A percentile compares a stretch with the other conserved stretches of the same genome.
phyloP scores from a whole-genome alignment of 495 filamentous ascomycete species.

The Xylona heveae region DNA sequence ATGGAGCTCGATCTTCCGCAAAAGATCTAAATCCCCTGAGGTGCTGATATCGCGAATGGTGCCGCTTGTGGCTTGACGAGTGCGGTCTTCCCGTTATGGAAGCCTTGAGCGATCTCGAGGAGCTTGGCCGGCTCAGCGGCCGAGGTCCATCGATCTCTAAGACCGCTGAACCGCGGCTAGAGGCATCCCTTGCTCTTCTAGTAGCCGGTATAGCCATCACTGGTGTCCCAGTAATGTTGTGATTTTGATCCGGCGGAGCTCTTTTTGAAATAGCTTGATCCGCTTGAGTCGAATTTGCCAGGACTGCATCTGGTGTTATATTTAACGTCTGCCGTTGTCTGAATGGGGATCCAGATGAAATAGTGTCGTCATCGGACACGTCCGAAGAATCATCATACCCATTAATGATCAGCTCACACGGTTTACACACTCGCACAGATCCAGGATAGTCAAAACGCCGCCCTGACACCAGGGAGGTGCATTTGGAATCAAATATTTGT shows the following conservation, averaged over 20 bases:
- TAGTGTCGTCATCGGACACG: constrained; percentile 52
- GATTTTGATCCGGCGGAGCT: background rate
- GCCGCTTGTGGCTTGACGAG: constrained; percentile 54
- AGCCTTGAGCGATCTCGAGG: constrained; percentile 79
- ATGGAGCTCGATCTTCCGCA: constrained; percentile 69
- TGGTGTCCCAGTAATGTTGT: constrained; percentile 16
- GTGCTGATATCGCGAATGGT: constrained; percentile 69
- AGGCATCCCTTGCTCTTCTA: constrained; percentile 56
- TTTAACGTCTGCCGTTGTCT: background rate
- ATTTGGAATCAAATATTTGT: constrained; percentile 95
- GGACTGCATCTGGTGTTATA: background rate
- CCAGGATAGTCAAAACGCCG: constrained; percentile 72
- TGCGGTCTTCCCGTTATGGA: constrained; percentile 46
- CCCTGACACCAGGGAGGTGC: constrained; percentile 74
- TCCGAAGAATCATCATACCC: constrained; percentile 80
- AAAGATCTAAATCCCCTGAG: constrained; percentile 34
- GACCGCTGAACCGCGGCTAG: constrained; percentile 68
- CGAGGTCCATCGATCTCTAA: constrained; percentile 62
- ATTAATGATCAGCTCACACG: constrained; percentile 84
- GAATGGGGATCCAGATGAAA: constrained; percentile 27
- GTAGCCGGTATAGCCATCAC: constrained; percentile 79
- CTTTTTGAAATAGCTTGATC: background rate
- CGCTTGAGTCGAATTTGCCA: background rate
- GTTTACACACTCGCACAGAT: constrained; percentile 76
- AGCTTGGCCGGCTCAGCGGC: constrained; percentile 51